Percentiles rank a stretch among this genome's conserved stretches.
phyloP scores from a whole-genome alignment of 768 basidiomycete species.

The Macrolepiota dolichaula region DNA sequence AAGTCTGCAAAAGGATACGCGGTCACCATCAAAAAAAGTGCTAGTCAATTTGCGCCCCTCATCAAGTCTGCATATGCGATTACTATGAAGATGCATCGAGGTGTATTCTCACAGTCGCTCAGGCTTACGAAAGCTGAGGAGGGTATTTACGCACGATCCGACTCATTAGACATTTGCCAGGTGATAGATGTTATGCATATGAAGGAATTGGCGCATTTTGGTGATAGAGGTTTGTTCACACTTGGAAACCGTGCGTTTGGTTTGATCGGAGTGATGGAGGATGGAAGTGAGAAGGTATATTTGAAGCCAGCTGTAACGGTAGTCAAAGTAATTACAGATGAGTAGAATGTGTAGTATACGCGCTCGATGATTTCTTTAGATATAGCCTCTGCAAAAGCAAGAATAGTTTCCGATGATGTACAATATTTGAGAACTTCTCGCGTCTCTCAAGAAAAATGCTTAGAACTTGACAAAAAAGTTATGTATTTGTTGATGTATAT shows the following conservation, averaged over 20 bases:
- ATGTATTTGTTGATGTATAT: no score
- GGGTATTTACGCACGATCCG: background rate
- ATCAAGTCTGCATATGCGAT: background rate
- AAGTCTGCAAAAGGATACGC: background rate
- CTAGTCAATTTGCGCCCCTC: background rate
- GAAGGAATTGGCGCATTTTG: background rate
- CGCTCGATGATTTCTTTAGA: no score
- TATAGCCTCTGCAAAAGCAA: no score
- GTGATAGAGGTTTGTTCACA: background rate
- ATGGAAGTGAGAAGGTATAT: background rate
- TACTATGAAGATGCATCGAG: background rate
- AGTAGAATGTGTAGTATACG: no score
- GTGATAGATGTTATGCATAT: background rate
- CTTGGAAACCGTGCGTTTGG: conserved; percentile 1
- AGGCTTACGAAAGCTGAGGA: background rate
- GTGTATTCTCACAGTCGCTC: background rate
- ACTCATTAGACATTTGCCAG: background rate
- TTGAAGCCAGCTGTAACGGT: background rate
- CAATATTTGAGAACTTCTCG: no score
- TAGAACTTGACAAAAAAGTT: no score
- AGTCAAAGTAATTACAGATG: background rate
- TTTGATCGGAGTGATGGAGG: background rate
- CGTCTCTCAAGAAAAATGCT: no score
- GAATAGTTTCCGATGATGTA: no score
- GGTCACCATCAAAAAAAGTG: background rate